Evolutionary conservation across 305 asterid genomes (phyloP), one percentile per base, ranked within the genome.

Genomic region (Stenogyne calaminthoides): DNA sequence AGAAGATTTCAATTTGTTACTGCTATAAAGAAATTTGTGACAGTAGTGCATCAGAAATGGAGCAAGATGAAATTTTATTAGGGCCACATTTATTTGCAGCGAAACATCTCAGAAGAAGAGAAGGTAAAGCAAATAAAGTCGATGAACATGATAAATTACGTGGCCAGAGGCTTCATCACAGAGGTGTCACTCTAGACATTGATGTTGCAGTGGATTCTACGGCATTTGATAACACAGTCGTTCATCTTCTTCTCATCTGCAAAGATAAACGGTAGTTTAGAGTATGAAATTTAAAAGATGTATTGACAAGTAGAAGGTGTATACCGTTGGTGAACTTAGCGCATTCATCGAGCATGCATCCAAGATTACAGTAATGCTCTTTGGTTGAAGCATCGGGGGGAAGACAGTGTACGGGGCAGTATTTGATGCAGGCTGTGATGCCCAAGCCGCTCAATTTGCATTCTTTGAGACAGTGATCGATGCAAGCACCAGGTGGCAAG

Each of bases 181-280:
- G 36, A 29, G 36, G 68, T 18, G 36, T 64, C 54, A n/a, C 34
- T 64, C 78, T 20, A 72, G 64, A 10, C 49, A 10, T 9, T 8
- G 65, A 73, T 73, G 62, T 78, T 73, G 80, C 87, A 80, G 70
- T 80, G 81, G 72, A 40, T 19, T 61, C 74, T 80, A 14, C 76
- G 76, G 70, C 87, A 83, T 60, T 76, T 76, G 80, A 67, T 11
- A 20, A 80, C 78, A 18, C 87, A 80, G 34, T 70, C 74, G 1
- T 64, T 79, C 87, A 78, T 78, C 80, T 59, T 76, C 80, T 73
- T 69, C 71, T 83, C 82, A 73, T 83, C 85, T 83, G 85, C 81
- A 78, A 15, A 37, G 7, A 37, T 5, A 22, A 56, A 71, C 6
- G 27, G 16, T 8, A 36, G 73, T 20, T 70, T 12, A 66, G 55